These are phyloP conservation scores for Mucor irregularis DNA, from an alignment of 371 early-diverging fungal species.

Conservation along the genomic window DNA sequence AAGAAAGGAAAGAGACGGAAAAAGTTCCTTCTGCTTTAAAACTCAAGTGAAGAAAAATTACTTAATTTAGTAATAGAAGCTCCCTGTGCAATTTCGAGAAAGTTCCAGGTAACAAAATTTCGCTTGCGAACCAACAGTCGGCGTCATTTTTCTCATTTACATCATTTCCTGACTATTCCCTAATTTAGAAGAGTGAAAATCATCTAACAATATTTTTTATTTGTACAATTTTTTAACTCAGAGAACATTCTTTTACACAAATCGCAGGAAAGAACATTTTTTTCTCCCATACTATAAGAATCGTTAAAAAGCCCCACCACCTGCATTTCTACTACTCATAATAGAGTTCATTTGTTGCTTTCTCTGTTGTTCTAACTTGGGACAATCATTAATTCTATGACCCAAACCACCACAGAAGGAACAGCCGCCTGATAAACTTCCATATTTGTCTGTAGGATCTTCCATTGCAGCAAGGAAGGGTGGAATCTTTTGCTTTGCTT, in stretches of 20 bases:
- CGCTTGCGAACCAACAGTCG: too few relatives aligned
- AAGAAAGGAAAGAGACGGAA: slow-evolving; percentile 2
- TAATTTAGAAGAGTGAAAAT: too few relatives aligned
- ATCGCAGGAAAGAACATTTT: not conserved
- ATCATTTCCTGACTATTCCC: too few relatives aligned
- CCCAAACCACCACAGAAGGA: slow-evolving; percentile 95
- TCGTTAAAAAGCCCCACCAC: slow-evolving; percentile 46
- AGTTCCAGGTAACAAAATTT: slow-evolving; percentile 14
- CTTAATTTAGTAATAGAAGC: slow-evolving; percentile 5
- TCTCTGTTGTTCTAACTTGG: slow-evolving; percentile 77
- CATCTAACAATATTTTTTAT: not conserved
- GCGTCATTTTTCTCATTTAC: too few relatives aligned
- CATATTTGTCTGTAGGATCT: slow-evolving; percentile 86
- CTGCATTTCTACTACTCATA: slow-evolving; percentile 40
- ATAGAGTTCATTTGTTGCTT: slow-evolving; percentile 58
- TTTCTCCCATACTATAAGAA: too few relatives aligned
- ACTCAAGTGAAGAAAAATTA: not conserved
- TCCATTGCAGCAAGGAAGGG: slow-evolving; percentile 82
- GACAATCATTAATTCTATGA: slow-evolving; percentile 91
- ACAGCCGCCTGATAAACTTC: slow-evolving; percentile 79
- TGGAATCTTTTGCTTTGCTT: slow-evolving; percentile 94
- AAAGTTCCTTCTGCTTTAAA: not conserved
- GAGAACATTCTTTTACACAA: too few relatives aligned
- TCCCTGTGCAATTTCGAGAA: slow-evolving; percentile 12
- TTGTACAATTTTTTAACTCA: too few relatives aligned